phyloP scores from a whole-genome alignment of 1,284 basidiomycete genomes.

The Boletus sp. region DNA sequence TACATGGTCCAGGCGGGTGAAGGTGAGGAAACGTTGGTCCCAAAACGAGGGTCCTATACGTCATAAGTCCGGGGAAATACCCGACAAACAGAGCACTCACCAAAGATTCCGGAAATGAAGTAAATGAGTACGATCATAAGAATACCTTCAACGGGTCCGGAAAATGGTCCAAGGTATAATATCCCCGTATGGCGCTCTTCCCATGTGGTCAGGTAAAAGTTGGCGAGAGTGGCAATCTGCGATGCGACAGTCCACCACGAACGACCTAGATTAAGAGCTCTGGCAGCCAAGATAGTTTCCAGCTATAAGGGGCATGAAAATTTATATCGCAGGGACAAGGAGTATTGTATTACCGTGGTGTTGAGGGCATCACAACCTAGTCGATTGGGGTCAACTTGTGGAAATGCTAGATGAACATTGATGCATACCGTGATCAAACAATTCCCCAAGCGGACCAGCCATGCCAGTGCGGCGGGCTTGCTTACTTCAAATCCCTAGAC shows the following conservation, averaged over 20 bases:
- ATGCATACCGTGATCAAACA: slow-evolving; percentile 90
- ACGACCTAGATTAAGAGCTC: slow-evolving; percentile 86
- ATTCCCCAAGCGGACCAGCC: slow-evolving; percentile 93
- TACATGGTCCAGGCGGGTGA: slow-evolving; percentile 57
- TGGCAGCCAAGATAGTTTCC: slow-evolving; percentile 78
- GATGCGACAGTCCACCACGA: slow-evolving; percentile 96
- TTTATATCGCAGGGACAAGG: not conserved
- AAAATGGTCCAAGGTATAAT: slow-evolving; percentile 90
- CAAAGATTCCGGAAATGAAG: slow-evolving; percentile 72
- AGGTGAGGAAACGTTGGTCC: slow-evolving; percentile 71
- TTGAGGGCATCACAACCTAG: slow-evolving; percentile 89
- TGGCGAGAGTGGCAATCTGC: slow-evolving; percentile 84
- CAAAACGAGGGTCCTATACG: slow-evolving; percentile 74
- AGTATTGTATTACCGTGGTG: slow-evolving; percentile 67
- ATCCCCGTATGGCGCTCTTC: slow-evolving; percentile 96
- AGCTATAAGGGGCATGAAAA: slow-evolving; percentile 49
- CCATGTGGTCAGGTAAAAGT: slow-evolving; percentile 97
- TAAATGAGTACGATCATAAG: slow-evolving; percentile 83
- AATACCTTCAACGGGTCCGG: slow-evolving; percentile 96
- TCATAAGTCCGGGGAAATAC: not conserved
- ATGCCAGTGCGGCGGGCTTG: slow-evolving; percentile 95
- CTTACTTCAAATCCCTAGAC: slow-evolving; percentile 55
- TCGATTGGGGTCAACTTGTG: not conserved
- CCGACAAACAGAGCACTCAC: slow-evolving; percentile 39
- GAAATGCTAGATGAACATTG: not conserved